Evolutionary conservation across 257 asterid species (phyloP).

Genomic region (Lithospermum erythrorhizon): DNA sequence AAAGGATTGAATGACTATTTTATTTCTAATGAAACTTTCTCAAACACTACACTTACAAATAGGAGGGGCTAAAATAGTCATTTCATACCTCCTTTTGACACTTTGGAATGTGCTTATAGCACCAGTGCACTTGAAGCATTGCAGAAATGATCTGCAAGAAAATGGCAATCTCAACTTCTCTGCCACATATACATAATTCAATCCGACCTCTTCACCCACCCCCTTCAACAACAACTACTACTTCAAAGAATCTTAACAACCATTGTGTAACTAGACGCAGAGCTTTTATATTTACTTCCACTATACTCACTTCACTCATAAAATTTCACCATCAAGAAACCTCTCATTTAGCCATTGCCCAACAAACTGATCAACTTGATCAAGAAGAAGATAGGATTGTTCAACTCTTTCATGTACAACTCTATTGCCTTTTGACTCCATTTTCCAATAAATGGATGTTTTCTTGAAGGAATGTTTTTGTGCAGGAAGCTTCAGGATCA

Average conservation of each 20-base stretch:
- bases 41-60: no score
- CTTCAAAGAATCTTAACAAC: slow-evolving; percentile 12
- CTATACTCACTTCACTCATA: slow-evolving; percentile 34
- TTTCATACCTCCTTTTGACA: no score
- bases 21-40: no score
- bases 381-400: slow-evolving; percentile 45
- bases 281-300: slow-evolving; percentile 39
- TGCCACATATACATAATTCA: slow-evolving; percentile 18
- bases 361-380: slow-evolving; percentile 35
- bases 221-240: slow-evolving; percentile 4
- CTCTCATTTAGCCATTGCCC: slow-evolving; percentile 35
- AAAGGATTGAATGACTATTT: no score
- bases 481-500: slow-evolving; percentile 59
- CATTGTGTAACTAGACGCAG: slow-evolving; percentile 33
- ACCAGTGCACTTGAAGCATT: no score
- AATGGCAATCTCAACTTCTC: slow-evolving; percentile 30
- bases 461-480: not conserved
- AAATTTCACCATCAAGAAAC: slow-evolving; percentile 14
- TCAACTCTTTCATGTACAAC: slow-evolving; percentile 54
- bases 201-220: slow-evolving; percentile 14
- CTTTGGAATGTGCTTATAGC: no score
- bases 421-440: no score
- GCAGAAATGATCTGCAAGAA: not conserved
- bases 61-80: no score
- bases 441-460: not conserved